Percentiles rank a stretch among this genome's conserved stretches.
These are phyloP conservation scores for Penicillium verrucosum DNA, from an alignment of 2,329 filamentous ascomycete species.

Conservation along the genomic window DNA sequence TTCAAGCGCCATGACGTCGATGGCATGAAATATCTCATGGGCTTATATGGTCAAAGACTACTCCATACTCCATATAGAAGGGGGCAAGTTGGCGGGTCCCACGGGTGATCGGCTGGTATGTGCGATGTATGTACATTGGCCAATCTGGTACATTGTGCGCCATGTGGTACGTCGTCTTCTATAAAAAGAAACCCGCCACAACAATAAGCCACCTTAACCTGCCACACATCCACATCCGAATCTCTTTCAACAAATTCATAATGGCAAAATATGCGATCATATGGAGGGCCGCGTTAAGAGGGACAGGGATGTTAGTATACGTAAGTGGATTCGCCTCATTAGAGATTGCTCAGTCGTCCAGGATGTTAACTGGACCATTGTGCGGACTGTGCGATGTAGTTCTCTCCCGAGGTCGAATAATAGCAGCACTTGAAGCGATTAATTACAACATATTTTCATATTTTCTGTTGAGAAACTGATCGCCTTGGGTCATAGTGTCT, in stretches of 20 bases:
- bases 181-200: slow-evolving; percentile 8
- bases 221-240: neutral
- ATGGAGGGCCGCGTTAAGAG: neutral
- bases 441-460: neutral
- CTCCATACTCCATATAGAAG: neutral
- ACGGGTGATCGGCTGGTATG: neutral
- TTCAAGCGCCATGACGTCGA: slow-evolving; percentile 7
- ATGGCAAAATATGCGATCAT: neutral
- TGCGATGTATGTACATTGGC: neutral
- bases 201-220: neutral
- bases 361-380: neutral
- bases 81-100: neutral
- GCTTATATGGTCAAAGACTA: neutral
- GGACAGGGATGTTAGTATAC: neutral
- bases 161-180: neutral
- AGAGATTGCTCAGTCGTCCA: neutral
- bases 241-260: neutral
- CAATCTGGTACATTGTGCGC: neutral
- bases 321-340: neutral
- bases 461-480: neutral
- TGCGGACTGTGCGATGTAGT: neutral
- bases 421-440: neutral
- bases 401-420: neutral
- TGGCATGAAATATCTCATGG: neutral
- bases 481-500: neutral